Evolutionary conservation across 805 yeast genomes (phyloP), one percentile per base, ranked within the genome.

Genomic region (Cyberlindnera sargentensis): DNA sequence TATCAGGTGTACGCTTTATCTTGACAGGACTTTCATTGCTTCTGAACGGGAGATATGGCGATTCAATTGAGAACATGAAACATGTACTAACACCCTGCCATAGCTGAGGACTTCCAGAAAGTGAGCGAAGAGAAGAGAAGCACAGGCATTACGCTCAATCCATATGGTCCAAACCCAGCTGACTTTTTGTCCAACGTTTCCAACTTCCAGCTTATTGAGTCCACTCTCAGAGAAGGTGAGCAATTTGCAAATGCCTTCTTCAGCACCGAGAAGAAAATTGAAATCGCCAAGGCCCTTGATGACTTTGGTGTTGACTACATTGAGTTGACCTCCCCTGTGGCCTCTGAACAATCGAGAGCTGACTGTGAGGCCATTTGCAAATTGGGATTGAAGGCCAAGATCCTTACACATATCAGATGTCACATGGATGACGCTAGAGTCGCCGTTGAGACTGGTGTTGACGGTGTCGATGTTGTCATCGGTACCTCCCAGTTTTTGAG

Each of bases 321-420:
- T 52, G 99, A 91, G 70, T 75, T 91, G 63, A 91, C 99, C 15
- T 89, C 97, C 5, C 99, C 99, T 9, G 97, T 95, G 47, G 98
- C 99, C 35, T 82, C 93, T 46, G 98, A 91, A 66, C 98, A 91
- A 72, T 79, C 90, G 47, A 79, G 93, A 63, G 68, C 63, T 48
- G 99, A 91, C 67, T 91, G 98, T 74, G 98, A 93, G 72, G 97
- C 98, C 46, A 91, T 91, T 56, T 93, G 98, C 76, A 91, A 93
- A 73, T 76, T 93, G 55, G 98, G 98, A 8, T 79, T 91, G 65
- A 88, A 85, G 71, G 91, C 97, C 51, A 91, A 93, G 73, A 88
- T 93, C 51, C 77, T 91, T 55, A 91, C 99, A 40, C 98, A 91
- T 66, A 93, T 93, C 55, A 80, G 98, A 68, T 91, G 99, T 70